Conservation (phyloP, 1,139 yeast genomes). For the Geotrichum bryndzae region DNA sequence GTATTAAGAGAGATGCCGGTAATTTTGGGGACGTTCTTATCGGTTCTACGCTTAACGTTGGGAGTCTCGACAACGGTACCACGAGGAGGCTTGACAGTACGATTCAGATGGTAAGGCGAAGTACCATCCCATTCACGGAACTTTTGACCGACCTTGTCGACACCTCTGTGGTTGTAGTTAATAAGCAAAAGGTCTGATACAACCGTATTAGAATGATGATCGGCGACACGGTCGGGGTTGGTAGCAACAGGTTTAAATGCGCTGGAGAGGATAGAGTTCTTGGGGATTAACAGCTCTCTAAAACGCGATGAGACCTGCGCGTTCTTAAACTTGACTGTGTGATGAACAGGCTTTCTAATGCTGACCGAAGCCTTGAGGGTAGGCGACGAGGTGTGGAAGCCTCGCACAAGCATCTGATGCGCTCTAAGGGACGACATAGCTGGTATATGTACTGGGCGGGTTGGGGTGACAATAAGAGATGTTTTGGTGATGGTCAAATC, state of each 20-base stretch:
- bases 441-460: not conserved
- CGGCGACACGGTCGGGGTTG: slow-evolving; percentile 72
- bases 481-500: slow-evolving; percentile 2
- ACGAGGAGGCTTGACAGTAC: slow-evolving; percentile 44
- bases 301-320: slow-evolving; percentile 52
- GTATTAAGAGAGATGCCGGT: slow-evolving; percentile 64
- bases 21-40: slow-evolving; percentile 66
- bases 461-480: not conserved
- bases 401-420: slow-evolving; percentile 9
- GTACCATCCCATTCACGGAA: slow-evolving; percentile 81
- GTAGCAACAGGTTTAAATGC: slow-evolving; percentile 65
- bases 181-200: slow-evolving; percentile 73
- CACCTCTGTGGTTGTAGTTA: slow-evolving; percentile 62
- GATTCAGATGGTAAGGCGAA: slow-evolving; percentile 84
- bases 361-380: slow-evolving; percentile 5
- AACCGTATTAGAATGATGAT: slow-evolving; percentile 67
- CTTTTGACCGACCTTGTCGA: slow-evolving; percentile 55
- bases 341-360: slow-evolving; percentile 80
- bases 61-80: slow-evolving; percentile 58
- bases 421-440: slow-evolving; percentile 6
- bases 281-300: slow-evolving; percentile 58
- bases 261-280: slow-evolving; percentile 48
- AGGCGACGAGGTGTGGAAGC: slow-evolving; percentile 26
- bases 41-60: slow-evolving; percentile 59
- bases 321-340: slow-evolving; percentile 69